Base-by-base conservation (phyloP, 306 rosid species). In the Ochetophila trinervis region DNA sequence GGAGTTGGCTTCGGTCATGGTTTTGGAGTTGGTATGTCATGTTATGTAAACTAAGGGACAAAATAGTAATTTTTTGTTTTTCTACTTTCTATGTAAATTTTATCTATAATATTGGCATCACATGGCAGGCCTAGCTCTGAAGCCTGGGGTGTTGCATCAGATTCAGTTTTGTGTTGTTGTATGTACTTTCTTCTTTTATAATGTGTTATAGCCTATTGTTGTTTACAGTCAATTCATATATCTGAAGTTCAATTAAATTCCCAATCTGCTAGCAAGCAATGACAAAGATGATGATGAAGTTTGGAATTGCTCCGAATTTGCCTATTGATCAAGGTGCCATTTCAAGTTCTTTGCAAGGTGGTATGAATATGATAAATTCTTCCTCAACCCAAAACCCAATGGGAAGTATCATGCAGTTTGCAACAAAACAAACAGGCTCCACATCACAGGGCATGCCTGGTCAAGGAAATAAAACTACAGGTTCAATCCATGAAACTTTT, bases 1-100 rank as follows among this genome's bases (percentile, higher is more conserved):
- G 99, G 96, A 60, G 82, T 93, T 80, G 99, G 99, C 62, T 76
- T 93, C 44, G 99, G 99, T 50, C 97, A 93, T 84, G 99, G 99
- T 77, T 90, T 94, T 72, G 99, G 99, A 64, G 84, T 73, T 75
- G 99, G 99, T 94, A 88, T 76, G 95, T 70, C 54, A 68, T 13
- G 7, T 52, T 51, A 48, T 54, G 40, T 53, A 17, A 60, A 62
- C 40, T 49, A 6, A 52, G 59, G 55, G 50, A 22, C 61, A 10
- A 21, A 35, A 45, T 14, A n/a, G 19, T 52, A 35, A 40, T 69
- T 24, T 18, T 27, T 32, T 21, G 27, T 64, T 65, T 27, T 23
- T 52, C n/a, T 34, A 23, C 5, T 21, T 20, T 19, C 20, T 30
- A 52, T 57, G 0, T 54, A 20, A 23, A 44, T 14, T 79, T 53